Evolutionary conservation across 1,284 basidiomycete species (phyloP).

Genomic region (Malassezia dermatis): DNA sequence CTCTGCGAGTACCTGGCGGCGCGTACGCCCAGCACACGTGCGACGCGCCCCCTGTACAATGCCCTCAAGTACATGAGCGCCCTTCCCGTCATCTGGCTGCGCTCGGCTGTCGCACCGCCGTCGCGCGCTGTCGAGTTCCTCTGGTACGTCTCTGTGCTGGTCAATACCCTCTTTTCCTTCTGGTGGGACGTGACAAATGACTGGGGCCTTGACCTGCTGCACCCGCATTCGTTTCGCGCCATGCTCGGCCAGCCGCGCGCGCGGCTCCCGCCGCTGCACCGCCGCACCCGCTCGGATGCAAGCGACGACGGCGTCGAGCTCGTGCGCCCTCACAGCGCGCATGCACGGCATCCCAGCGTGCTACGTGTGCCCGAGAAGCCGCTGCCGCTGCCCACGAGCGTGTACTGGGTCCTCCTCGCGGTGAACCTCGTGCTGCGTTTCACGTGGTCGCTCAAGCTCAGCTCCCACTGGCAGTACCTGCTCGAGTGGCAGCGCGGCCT

Average conservation of each 20-base stretch:
- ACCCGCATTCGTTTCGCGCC: constrained; percentile 19
- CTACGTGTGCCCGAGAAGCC: constrained; percentile 53
- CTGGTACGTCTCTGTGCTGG: constrained; percentile 70
- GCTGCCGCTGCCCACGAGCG: constrained; percentile 62
- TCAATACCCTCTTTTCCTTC: constrained; percentile 90
- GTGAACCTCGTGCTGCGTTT: constrained; percentile 81
- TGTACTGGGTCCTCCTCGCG: constrained; percentile 75
- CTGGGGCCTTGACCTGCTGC: constrained; percentile 80
- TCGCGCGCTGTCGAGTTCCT: not conserved
- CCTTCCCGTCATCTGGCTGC: constrained; percentile 81
- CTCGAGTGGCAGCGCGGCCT: constrained; percentile 72
- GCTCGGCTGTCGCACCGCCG: constrained; percentile 9
- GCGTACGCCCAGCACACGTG: constrained; percentile 2
- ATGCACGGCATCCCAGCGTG: constrained; percentile 10
- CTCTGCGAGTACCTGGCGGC: constrained; percentile 64
- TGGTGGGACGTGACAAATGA: constrained; percentile 99
- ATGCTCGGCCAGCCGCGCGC: constrained; percentile 17
- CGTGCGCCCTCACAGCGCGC: not conserved
- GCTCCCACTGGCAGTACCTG: constrained; percentile 71
- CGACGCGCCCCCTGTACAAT: constrained; percentile 67
- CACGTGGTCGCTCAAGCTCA: constrained; percentile 88
- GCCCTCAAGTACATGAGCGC: constrained; percentile 92
- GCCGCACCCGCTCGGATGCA: not conserved
- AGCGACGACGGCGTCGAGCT: constrained; percentile 1
- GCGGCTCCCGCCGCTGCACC: constrained; percentile 12